Conservation (phyloP, 1,284 basidiomycete species). For the Naganishia sp. region DNA sequence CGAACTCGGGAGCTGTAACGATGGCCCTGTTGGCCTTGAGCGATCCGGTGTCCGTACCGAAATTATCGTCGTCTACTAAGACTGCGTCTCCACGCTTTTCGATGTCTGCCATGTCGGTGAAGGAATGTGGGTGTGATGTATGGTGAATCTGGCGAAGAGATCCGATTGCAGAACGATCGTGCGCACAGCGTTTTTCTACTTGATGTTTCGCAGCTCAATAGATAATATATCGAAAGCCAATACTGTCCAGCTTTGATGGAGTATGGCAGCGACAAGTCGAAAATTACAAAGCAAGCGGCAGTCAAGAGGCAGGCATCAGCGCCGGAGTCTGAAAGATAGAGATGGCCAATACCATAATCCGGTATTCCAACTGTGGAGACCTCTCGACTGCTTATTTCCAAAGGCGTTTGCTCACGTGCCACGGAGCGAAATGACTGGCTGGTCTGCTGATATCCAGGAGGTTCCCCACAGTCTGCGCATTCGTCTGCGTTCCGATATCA, state of each 20-base stretch:
- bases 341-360: not conserved
- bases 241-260: too few relatives aligned
- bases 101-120: slow-evolving; percentile 18
- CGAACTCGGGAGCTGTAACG: slow-evolving; percentile 62
- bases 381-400: slow-evolving; percentile 19
- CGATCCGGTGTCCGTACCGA: slow-evolving; percentile 54
- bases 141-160: not conserved
- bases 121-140: not conserved
- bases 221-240: too few relatives aligned
- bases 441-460: slow-evolving; percentile 4
- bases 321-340: slow-evolving; percentile 1
- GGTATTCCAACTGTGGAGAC: slow-evolving; percentile 4
- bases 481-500: slow-evolving; percentile 24
- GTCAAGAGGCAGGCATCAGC: slow-evolving; percentile 15
- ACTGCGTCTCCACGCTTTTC: slow-evolving; percentile 51
- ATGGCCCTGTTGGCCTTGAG: slow-evolving; percentile 83
- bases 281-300: slow-evolving; percentile 22
- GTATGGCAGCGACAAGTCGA: not conserved
- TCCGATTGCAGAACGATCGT: too few relatives aligned
- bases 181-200: too few relatives aligned
- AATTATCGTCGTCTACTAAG: slow-evolving; percentile 97
- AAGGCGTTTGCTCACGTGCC: slow-evolving; percentile 17
- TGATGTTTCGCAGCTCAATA: too few relatives aligned
- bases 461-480: slow-evolving; percentile 23
- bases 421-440: slow-evolving; percentile 4